Conservation (phyloP, 108 stramenopile genomes). For the Pseudonitzschia multistriata region DNA sequence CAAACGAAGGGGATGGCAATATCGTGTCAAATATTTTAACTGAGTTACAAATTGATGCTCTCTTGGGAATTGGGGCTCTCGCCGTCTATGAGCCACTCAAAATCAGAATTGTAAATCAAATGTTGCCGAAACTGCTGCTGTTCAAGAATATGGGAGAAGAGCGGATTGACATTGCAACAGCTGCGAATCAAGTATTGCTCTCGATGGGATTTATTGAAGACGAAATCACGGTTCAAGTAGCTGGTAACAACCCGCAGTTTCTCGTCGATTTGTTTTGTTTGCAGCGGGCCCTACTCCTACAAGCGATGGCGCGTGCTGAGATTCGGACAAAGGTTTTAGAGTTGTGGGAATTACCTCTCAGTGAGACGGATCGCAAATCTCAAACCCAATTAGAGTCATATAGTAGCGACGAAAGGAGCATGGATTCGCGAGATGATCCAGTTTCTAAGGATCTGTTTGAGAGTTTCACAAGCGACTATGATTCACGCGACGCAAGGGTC, state of each 20-base stretch:
- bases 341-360: slow-evolving; percentile 41
- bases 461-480: slow-evolving; percentile 45
- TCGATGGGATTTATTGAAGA: slow-evolving; percentile 60
- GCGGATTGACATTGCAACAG: slow-evolving; percentile 39
- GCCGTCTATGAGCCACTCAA: slow-evolving; percentile 60
- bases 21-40: not conserved
- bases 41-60: slow-evolving; percentile 42
- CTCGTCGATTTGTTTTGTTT: slow-evolving; percentile 65
- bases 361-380: slow-evolving; percentile 26
- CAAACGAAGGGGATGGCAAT: slow-evolving; percentile 5
- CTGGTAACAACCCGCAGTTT: slow-evolving; percentile 57
- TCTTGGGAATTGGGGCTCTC: slow-evolving; percentile 50
- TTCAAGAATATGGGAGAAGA: slow-evolving; percentile 35
- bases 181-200: slow-evolving; percentile 50
- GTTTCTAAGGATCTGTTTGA: slow-evolving; percentile 38
- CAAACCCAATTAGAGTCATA: slow-evolving; percentile 1
- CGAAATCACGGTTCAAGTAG: slow-evolving; percentile 49
- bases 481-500: slow-evolving; percentile 26
- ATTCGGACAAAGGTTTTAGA: slow-evolving; percentile 33
- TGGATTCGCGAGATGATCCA: slow-evolving; percentile 14
- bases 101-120: slow-evolving; percentile 50
- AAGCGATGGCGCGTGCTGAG: slow-evolving; percentile 64
- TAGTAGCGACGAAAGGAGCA: slow-evolving; percentile 22
- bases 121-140: slow-evolving; percentile 43
- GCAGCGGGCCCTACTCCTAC: slow-evolving; percentile 49